A percentile compares a stretch with the other conserved stretches of the same genome.
phyloP scores from a whole-genome alignment of 2,329 filamentous ascomycete species.

The Bipolaris cookei region DNA sequence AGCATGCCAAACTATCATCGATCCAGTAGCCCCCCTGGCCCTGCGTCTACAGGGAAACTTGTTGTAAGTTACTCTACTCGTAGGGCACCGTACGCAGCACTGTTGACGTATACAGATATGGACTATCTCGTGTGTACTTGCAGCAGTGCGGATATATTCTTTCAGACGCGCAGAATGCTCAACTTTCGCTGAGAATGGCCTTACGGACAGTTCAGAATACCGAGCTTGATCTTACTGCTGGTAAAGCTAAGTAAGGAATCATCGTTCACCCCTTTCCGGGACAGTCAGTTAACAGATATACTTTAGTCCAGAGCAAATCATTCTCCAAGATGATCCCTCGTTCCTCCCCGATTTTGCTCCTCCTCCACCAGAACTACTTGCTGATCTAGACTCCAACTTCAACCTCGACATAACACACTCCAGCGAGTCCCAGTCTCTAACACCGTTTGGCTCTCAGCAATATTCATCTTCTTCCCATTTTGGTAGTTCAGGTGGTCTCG shows the following conservation, averaged over 20 bases:
- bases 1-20: conserved; percentile 86
- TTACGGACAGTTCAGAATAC: conserved; percentile 64
- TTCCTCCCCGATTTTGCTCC: conserved; percentile 74
- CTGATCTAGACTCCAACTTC: conserved; percentile 50
- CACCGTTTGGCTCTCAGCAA: conserved; percentile 41
- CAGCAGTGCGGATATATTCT: conserved; percentile 90
- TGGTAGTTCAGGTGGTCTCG: conserved; percentile 40
- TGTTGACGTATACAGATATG: conserved; percentile 52
- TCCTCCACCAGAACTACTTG: conserved; percentile 63
- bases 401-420: conserved; percentile 45
- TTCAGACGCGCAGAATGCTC: conserved; percentile 76
- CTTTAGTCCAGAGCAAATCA: conserved; percentile 73
- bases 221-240: conserved; percentile 72
- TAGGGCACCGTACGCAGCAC: background rate
- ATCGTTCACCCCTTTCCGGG: background rate
- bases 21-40: conserved; percentile 85
- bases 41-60: conserved; percentile 88
- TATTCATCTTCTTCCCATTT: conserved; percentile 29
- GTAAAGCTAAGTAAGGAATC: conserved; percentile 69
- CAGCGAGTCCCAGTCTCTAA: conserved; percentile 49
- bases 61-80: conserved; percentile 59
- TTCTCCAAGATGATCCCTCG: conserved; percentile 80
- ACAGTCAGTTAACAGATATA: conserved; percentile 9
- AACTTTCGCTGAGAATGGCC: conserved; percentile 74
- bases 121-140: conserved; percentile 81